A percentile compares a stretch with the other conserved stretches of the same genome.
Conservation (phyloP, 129 eudicot genomes). For the Centella asiatica region DNA sequence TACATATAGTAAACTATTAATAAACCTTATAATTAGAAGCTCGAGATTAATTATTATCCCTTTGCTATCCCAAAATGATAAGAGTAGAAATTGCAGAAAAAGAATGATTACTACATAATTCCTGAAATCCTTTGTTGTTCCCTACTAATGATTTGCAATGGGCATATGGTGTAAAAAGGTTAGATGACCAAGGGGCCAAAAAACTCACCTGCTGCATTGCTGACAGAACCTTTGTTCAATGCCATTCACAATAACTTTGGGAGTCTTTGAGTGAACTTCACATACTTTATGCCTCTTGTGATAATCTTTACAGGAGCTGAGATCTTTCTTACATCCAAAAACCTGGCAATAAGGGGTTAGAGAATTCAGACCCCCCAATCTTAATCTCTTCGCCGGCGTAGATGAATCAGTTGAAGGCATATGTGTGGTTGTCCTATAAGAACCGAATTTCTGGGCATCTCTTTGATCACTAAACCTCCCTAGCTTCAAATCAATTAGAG, state of each 20-base stretch:
- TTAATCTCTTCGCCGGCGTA: slow-evolving; percentile 30
- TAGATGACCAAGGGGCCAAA: neutral
- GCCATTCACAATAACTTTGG: slow-evolving; percentile 68
- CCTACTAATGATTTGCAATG: neutral
- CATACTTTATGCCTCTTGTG: slow-evolving; percentile 81
- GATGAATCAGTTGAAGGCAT: slow-evolving; percentile 24
- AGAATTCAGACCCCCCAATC: slow-evolving; percentile 23
- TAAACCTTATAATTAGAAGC: neutral
- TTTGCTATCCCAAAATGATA: neutral
- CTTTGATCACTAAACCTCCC: slow-evolving; percentile 31
- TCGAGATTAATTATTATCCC: neutral
- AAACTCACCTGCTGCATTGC: slow-evolving; percentile 79
- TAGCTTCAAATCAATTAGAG: slow-evolving; percentile 36
- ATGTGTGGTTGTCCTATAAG: slow-evolving; percentile 13
- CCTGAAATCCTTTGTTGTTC: neutral
- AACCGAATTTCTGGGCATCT: slow-evolving; percentile 12
- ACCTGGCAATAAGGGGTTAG: slow-evolving; percentile 51
- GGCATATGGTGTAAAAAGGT: neutral
- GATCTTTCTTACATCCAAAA: slow-evolving; percentile 62
- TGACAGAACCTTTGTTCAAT: slow-evolving; percentile 86
- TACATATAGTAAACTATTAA: neutral
- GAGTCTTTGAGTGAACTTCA: slow-evolving; percentile 66
- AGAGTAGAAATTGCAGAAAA: neutral
- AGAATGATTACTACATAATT: neutral
- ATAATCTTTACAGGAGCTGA: slow-evolving; percentile 55